phyloP scores from a whole-genome alignment of 306 rosid species.

The Prunus kanzakura region DNA sequence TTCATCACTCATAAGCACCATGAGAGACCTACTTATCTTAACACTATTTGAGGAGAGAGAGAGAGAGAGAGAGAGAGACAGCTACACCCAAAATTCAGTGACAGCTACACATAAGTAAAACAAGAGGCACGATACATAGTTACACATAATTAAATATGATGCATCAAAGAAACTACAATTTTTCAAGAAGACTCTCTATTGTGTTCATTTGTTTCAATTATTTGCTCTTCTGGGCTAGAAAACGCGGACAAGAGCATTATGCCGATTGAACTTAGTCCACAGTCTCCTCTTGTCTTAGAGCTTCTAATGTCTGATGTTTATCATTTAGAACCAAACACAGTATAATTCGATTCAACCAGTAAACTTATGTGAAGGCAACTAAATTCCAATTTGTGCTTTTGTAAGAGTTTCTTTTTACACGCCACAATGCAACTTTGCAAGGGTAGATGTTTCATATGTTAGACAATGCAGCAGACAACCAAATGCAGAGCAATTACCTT shows the following conservation, averaged over 20 bases:
- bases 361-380: not conserved
- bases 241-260: not conserved
- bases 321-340: not conserved
- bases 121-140: not conserved
- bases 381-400: not conserved
- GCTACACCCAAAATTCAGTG: not conserved
- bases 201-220: not conserved
- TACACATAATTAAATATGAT: not conserved
- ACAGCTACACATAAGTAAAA: not conserved
- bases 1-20: not conserved
- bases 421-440: conserved; percentile 17
- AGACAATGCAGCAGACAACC: conserved; percentile 17
- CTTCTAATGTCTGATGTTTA: not conserved
- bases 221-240: not conserved
- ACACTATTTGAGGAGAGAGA: not conserved
- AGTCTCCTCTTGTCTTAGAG: not conserved
- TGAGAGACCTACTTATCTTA: not conserved
- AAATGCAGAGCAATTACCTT: conserved; percentile 53
- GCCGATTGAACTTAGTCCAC: not conserved
- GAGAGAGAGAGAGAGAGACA: not conserved
- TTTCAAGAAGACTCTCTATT: not conserved
- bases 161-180: not conserved
- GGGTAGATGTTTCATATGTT: conserved; percentile 10
- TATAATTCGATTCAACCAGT: not conserved
- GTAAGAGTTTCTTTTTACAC: not conserved